Evolutionary conservation across 768 basidiomycete species (phyloP), one percentile per base, ranked within the genome.

Genomic region (Collybiopsis luxurians): DNA sequence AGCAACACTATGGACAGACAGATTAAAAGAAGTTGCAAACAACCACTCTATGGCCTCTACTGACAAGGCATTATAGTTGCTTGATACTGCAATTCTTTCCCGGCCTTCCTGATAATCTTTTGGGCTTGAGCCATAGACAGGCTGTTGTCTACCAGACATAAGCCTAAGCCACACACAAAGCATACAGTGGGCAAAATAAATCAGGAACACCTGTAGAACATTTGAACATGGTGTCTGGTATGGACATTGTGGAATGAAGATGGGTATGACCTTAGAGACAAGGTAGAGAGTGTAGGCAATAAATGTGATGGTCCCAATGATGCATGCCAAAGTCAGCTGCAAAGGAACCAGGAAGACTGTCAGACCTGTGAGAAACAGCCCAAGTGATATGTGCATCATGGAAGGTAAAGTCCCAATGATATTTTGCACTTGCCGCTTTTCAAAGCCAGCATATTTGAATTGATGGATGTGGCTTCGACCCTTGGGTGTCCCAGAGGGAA

Each of bases 381-480:
- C n/a, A n/a, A 63, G 60, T 6, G 62, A 59, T 2, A 53, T 31
- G n/a, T 63, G 62, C 21, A 63, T 40, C 24, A 61, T 51, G 21
- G 59, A 31, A 12, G 62, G 62, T 34, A 63, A 55, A 30, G 51
- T 36, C n/a, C 59, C 59, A 13, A 57, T 57, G 49, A 60, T 60
- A 19, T 27, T 19, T 17, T 38, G 27, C 26, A 60, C 50, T n/a
- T 46, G 38, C 59, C 59, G 57, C 30, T 45, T 42, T 24, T 57
- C 55, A 27, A 59, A 40, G 13, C 58, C 53, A 17, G n/a, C 30
- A 26, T 31, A 59, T 12, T 53, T 54, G 44, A 39, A 59, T 21
- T 59, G 58, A 19, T 53, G 58, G 15, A 54, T 17, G 34, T 43
- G 58, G 24, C 27, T 23, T 17, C 40, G 19, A 2, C 55, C 52